Conservation (phyloP, 2,329 filamentous ascomycete species). For the Colletotrichum cereale region DNA sequence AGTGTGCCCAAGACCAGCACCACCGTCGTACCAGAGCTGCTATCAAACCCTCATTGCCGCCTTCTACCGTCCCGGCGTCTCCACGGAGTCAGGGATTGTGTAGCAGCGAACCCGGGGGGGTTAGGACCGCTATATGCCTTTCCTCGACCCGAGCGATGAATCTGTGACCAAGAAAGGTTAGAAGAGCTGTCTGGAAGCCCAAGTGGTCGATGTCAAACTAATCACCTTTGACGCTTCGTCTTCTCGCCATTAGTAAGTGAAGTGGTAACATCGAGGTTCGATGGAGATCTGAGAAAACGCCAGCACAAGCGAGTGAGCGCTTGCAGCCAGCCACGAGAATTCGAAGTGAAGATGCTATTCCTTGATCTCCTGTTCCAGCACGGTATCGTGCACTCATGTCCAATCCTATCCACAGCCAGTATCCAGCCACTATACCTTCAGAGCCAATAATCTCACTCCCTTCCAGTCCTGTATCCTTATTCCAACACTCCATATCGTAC, state of each 20-base stretch:
- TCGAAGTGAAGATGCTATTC: not conserved
- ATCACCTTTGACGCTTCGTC: not conserved
- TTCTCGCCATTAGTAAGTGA: not conserved
- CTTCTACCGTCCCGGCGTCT: too few relatives aligned
- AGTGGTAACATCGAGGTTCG: not conserved
- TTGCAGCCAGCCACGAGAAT: not conserved
- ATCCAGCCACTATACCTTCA: not conserved
- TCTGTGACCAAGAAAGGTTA: too few relatives aligned
- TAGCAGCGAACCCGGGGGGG: not conserved
- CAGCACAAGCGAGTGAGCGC: not conserved
- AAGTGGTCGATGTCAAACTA: too few relatives aligned
- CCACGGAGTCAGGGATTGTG: not conserved
- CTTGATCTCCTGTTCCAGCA: not conserved
- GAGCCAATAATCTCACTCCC: not conserved
- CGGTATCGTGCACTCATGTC: not conserved
- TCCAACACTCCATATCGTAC: not conserved
- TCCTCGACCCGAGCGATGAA: not conserved
- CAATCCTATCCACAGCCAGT: not conserved
- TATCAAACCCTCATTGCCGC: not conserved
- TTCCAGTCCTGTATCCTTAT: not conserved
- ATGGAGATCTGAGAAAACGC: not conserved
- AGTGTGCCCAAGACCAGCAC: too few relatives aligned
- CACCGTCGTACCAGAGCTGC: not conserved
- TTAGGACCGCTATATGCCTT: not conserved
- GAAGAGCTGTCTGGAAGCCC: not conserved